Base-by-base conservation (phyloP, 2,329 filamentous ascomycete species). In the Chrysosporium keratinophilum region DNA sequence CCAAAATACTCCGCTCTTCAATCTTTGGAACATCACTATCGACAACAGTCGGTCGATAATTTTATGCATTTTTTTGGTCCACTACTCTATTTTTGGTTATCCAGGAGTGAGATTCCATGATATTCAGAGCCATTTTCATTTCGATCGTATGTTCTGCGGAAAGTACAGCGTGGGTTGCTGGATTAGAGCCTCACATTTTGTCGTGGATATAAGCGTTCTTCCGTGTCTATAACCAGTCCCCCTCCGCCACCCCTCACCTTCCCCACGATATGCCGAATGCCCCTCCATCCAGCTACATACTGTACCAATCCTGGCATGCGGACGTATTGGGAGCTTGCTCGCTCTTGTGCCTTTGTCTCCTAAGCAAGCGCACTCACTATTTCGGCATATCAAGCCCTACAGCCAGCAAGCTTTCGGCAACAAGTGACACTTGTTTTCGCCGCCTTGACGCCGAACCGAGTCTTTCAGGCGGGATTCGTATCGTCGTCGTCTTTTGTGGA, bases 1-100 rank as follows among this genome's bases (percentile, higher is more conserved):
- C 75, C 76, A 78, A 70, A 70, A 78, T 64, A 78, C 76, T 77
- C 77, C 76, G 74, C 72, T 80, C 65, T 64, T 64, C 63, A 79
- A 78, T 79, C 76, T 80, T 80, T 80, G 77, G 76, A 61, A 55
- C 50, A 58, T 60, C 5, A 50, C 61, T 58, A 64, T 67, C 69
- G 71, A 73, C 73, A 69, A 71, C 54, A 71, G 68, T 63, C 56
- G 64, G 69, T 75, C 69, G 70, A 71, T 68, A 64, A 58, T 62
- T 62, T 62, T 67, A 64, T 63, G 61, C 17, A 42, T 63, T 63
- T 61, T 46, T 61, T 61, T 67, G 64, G 50, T 17, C 19, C 19
- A 34, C 35, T 57, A 43, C 37, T 12, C 14, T 33, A 9, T n/a
- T 55, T 20, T 43, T 55, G 41, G 49, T 40, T 10, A 12, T 12